Evolutionary conservation across 208 protist genomes (phyloP).

Genomic region (Naegleria gruberi): DNA sequence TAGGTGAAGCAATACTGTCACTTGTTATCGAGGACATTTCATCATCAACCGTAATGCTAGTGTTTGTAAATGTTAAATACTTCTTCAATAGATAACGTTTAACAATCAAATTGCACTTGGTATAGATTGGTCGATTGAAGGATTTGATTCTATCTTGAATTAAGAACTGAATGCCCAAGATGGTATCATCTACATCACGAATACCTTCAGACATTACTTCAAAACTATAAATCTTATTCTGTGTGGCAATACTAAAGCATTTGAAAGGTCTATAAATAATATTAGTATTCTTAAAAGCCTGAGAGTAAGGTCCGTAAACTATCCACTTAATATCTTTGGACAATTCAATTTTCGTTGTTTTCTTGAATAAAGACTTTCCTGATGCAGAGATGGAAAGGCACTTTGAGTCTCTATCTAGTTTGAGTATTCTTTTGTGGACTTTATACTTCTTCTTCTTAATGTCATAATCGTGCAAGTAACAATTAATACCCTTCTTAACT

Average conservation of each 20-base stretch:
- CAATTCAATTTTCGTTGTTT: background rate
- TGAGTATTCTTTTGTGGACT: background rate
- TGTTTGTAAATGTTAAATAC: too few species aligned
- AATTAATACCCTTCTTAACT: background rate
- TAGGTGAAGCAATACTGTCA: too few species aligned
- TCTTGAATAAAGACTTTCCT: background rate
- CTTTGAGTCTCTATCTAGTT: background rate
- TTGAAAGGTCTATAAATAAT: background rate
- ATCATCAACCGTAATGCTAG: too few species aligned
- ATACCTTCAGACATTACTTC: background rate
- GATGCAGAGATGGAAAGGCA: background rate
- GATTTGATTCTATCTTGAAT: too few species aligned
- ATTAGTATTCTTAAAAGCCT: background rate
- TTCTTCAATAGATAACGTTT: background rate
- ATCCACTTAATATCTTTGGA: background rate
- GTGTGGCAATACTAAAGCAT: background rate
- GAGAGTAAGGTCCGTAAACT: background rate
- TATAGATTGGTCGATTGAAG: background rate
- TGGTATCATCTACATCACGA: background rate
- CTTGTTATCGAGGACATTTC: too few species aligned
- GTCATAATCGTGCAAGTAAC: background rate
- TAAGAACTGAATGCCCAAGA: background rate
- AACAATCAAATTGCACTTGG: background rate
- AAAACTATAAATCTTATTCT: background rate
- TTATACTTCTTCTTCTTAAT: background rate